A percentile compares a stretch with the other conserved stretches of the same genome.
Evolutionary conservation across 148 eudicot species (phyloP).

Genomic region (Euryodendron excelsum): DNA sequence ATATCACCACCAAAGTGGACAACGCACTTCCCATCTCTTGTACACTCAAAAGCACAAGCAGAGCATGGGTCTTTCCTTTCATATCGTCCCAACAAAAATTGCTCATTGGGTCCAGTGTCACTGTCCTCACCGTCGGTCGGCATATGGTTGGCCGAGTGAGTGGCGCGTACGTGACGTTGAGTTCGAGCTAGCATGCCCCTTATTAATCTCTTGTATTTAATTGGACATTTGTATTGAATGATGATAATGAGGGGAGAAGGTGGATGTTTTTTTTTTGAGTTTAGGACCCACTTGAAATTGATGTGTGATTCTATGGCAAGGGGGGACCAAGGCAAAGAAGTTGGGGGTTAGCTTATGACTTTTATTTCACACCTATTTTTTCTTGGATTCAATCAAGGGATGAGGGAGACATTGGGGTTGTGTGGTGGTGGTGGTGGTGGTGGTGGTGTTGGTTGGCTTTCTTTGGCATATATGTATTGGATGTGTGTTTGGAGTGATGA

Average conservation of each 20-base stretch:
- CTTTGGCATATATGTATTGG: neutral
- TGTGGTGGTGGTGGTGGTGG: too few relatives aligned
- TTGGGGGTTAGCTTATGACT: too few relatives aligned
- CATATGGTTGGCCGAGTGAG: neutral
- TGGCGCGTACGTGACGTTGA: neutral
- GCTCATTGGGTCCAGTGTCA: slow-evolving; percentile 2
- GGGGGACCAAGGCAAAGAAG: slow-evolving; percentile 1
- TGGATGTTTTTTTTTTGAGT: neutral
- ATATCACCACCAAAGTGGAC: slow-evolving; percentile 16
- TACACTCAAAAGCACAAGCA: too few relatives aligned
- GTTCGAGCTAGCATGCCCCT: neutral
- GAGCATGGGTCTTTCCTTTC: neutral
- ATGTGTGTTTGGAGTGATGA: slow-evolving; percentile 3
- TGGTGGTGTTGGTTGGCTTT: slow-evolving; percentile 15
- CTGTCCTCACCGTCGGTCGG: slow-evolving; percentile 12
- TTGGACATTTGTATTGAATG: neutral
- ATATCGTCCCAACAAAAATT: neutral
- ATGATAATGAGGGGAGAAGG: neutral
- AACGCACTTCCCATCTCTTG: too few relatives aligned
- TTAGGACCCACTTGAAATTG: slow-evolving; percentile 19
- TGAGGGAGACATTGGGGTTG: slow-evolving; percentile 9
- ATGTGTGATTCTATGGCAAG: slow-evolving; percentile 20
- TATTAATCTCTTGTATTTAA: too few relatives aligned
- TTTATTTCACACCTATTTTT: slow-evolving; percentile 11
- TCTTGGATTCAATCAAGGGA: slow-evolving; percentile 13